Conservation (phyloP, 1,139 yeast species). For the Sugiyamaella neomexicana region DNA sequence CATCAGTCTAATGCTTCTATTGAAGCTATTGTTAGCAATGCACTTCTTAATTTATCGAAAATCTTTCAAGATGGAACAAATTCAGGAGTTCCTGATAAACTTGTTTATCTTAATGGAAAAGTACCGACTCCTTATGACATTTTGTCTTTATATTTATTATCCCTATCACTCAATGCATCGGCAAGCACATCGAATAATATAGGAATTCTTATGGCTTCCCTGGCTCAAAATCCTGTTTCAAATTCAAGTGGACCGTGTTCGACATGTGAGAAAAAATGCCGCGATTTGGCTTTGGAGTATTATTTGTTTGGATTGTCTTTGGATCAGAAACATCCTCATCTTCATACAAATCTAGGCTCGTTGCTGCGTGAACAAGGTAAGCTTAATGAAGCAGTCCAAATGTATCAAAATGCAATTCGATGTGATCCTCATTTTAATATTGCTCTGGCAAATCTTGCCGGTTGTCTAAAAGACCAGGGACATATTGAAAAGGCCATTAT, state of each 20-base stretch:
- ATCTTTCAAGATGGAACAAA: slow-evolving; percentile 41
- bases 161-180: slow-evolving; percentile 37
- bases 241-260: slow-evolving; percentile 19
- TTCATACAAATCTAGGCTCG: slow-evolving; percentile 41
- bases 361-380: slow-evolving; percentile 39
- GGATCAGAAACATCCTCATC: slow-evolving; percentile 40
- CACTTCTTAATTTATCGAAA: slow-evolving; percentile 39
- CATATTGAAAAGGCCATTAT: slow-evolving; percentile 37
- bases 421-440: slow-evolving; percentile 38
- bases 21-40: slow-evolving; percentile 33
- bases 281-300: slow-evolving; percentile 35
- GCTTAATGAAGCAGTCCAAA: slow-evolving; percentile 35
- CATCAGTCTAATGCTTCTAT: slow-evolving; percentile 3
- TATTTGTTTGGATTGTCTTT: slow-evolving; percentile 38
- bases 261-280: slow-evolving; percentile 14
- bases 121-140: slow-evolving; percentile 37
- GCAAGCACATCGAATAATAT: slow-evolving; percentile 41
- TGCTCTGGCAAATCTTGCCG: slow-evolving; percentile 40
- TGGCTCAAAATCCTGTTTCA: slow-evolving; percentile 14
- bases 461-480: slow-evolving; percentile 40
- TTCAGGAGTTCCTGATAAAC: slow-evolving; percentile 33
- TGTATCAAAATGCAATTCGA: slow-evolving; percentile 38
- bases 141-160: slow-evolving; percentile 36
- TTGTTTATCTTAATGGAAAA: slow-evolving; percentile 35
- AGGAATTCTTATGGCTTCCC: slow-evolving; percentile 37